Conservation (phyloP, 352 stramenopile genomes). For the Globisporangium nodosum region DNA sequence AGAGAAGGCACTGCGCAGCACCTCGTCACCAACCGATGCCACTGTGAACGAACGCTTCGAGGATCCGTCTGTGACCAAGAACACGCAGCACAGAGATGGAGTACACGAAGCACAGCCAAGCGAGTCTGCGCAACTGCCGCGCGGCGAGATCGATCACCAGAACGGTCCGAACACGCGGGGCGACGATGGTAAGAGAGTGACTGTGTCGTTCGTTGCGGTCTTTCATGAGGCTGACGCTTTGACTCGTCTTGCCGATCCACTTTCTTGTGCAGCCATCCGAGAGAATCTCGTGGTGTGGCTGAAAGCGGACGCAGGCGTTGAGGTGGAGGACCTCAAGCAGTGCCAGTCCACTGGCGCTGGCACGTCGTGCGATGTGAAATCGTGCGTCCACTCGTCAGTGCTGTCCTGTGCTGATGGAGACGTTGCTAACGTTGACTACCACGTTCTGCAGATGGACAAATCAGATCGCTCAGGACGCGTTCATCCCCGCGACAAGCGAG, state of each 20-base stretch:
- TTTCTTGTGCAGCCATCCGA: slow-evolving; percentile 19
- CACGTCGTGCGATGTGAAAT: slow-evolving; percentile 33
- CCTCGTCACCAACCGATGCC: not conserved
- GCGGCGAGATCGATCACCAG: not conserved
- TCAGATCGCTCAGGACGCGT: slow-evolving; percentile 15
- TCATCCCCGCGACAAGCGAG: slow-evolving; percentile 9
- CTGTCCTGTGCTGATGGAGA: not conserved
- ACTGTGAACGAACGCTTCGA: not conserved
- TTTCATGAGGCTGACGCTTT: not conserved
- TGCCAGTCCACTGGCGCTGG: slow-evolving; percentile 27
- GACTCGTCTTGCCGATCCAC: not conserved
- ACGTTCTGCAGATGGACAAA: slow-evolving; percentile 29
- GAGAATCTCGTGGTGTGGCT: slow-evolving; percentile 40
- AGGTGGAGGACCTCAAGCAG: slow-evolving; percentile 29
- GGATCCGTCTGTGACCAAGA: not conserved
- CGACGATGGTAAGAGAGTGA: not conserved
- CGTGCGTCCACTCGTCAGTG: slow-evolving; percentile 17
- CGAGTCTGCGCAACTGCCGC: not conserved
- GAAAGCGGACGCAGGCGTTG: slow-evolving; percentile 40
- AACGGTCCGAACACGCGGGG: not conserved
- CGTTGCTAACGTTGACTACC: not conserved
- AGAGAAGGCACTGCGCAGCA: slow-evolving; percentile 6
- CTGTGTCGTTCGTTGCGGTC: too few relatives aligned
- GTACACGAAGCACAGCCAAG: not conserved
- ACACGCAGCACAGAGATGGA: not conserved